Evolutionary conservation across 1,284 basidiomycete species (phyloP), one percentile per base, ranked within the genome.

Genomic region (Pholiota adiposa): DNA sequence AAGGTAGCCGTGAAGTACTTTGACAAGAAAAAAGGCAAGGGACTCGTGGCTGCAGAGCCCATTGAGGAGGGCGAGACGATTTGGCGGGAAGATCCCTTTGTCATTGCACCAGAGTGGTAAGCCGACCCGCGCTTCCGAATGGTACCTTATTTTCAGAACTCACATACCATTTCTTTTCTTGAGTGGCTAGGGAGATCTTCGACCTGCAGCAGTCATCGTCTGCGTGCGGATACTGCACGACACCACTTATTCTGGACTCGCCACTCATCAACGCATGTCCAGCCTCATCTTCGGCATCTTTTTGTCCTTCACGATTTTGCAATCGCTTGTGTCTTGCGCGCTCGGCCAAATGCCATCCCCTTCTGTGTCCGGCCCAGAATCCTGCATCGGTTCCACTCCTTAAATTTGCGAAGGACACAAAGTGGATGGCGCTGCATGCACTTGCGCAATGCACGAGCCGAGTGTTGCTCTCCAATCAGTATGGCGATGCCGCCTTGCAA

Each of bases 61-160:
- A 88, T 96, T 59, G 73, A 76, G 11, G 81, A 86, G 66, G 92
- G 90, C 0, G 91, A 95, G 63, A 77, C 86, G 8, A 69, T 96
- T 4, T 96, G 94, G 90, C 89, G 87, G 61, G 94, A 96, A 70
- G 88, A 90, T 68, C 88, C 88, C 0, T 91, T 88, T 68, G 72
- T 88, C 49, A 72, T 90, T 18, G 86, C 88, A 19, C 85, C 90
- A 14, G 88, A 90, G 75, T 89, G 87, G 89, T 89, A 70, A 60
- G 82, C 46, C 23, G 43, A 38, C 14, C 36, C 18, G 50, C 54
- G 27, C 54, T 12, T 51, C 40, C 19, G 4, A 44, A n/a, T 29
- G 8, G 8, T 43, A 11, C 9, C 7, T 46, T 18, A 19, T n/a
- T n/a, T n/a, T n/a, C n/a, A n/a, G 23, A 48, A 41, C 36, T 51